Evolutionary conservation across 2,329 filamentous ascomycete genomes (phyloP).

Genomic region (Colletotrichum tamarilloi): DNA sequence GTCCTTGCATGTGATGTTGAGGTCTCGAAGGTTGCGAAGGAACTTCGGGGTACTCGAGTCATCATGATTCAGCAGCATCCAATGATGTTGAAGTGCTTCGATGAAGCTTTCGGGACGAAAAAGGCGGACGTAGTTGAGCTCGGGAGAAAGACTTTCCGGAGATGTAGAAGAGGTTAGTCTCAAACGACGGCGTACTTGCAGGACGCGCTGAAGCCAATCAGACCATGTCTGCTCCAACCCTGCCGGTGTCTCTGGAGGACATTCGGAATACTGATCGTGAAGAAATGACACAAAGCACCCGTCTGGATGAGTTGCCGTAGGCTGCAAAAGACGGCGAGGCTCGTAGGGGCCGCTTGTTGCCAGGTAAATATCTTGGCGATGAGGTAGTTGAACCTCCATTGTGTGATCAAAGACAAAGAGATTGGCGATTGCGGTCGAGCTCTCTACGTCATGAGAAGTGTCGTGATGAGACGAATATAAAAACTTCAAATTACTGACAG

Average conservation of each 20-base stretch:
- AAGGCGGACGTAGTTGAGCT: not conserved
- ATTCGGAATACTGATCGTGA: not conserved
- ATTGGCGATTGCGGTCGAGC: accelerated
- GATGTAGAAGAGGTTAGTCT: not conserved
- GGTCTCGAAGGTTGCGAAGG: not conserved
- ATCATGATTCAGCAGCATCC: not conserved
- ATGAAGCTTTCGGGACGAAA: not conserved
- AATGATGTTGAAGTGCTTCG: not conserved
- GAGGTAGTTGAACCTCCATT: not conserved
- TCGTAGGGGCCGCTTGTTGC: not conserved
- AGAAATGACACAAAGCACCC: not conserved
- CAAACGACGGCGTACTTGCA: not conserved
- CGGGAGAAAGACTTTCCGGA: not conserved
- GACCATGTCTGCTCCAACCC: not conserved
- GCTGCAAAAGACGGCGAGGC: not conserved
- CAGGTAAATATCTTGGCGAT: not conserved
- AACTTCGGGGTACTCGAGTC: not conserved
- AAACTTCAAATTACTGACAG: not conserved
- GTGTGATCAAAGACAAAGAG: not conserved
- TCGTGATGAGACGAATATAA: not conserved
- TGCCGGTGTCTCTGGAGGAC: not conserved
- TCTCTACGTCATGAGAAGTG: not conserved
- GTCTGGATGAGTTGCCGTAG: accelerated
- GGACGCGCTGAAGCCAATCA: not conserved
- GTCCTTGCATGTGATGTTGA: not conserved